Percentiles rank a stretch among this genome's conserved stretches.
phyloP scores from a whole-genome alignment of 83 land plant genomes.

The Picea mariana region DNA sequence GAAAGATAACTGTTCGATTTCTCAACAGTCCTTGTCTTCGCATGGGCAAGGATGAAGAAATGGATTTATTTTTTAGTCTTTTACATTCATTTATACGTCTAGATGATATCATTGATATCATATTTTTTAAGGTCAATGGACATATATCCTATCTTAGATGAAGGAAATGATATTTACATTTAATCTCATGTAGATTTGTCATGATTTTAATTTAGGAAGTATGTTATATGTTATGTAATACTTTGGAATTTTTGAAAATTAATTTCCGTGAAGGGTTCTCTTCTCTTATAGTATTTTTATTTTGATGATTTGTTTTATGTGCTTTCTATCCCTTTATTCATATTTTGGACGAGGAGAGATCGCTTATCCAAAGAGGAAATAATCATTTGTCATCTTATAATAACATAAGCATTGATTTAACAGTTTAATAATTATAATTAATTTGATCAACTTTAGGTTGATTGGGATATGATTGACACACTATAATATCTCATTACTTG shows the following conservation, averaged over 20 bases:
- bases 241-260: neutral
- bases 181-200: neutral
- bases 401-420: neutral
- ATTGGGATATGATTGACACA: neutral
- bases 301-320: neutral
- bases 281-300: neutral
- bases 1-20: conserved; percentile 16
- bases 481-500: neutral
- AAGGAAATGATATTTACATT: neutral
- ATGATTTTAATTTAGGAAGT: neutral
- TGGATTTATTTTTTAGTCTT: neutral
- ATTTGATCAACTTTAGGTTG: too few relatives aligned
- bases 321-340: neutral
- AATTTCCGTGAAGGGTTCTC: neutral
- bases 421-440: neutral
- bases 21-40: too few relatives aligned
- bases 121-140: neutral
- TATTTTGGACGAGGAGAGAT: neutral
- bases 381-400: neutral
- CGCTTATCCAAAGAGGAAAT: neutral
- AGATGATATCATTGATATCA: neutral
- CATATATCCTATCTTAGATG: neutral
- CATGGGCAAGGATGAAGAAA: neutral
- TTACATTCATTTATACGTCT: neutral
- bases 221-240: too few relatives aligned